These are phyloP conservation scores for Buxus sempervirens DNA, from an alignment of 164 flowering plant genomes.

Conservation along the genomic window DNA sequence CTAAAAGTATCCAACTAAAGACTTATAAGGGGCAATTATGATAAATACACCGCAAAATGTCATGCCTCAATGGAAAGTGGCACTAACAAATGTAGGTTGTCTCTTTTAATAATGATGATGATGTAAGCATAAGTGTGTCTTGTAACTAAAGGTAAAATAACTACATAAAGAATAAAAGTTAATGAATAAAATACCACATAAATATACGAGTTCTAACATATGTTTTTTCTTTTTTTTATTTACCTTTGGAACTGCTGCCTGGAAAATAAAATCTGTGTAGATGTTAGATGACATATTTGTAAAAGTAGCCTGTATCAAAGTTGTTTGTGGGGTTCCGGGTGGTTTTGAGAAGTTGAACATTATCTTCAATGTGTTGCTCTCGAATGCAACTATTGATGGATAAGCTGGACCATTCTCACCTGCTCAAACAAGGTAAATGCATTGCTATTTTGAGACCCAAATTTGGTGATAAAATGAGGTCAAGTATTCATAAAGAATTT, in stretches of 20 bases:
- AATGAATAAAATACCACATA: background rate
- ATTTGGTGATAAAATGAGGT: background rate
- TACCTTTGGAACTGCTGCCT: conserved; percentile 99
- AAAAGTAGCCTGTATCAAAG: conserved; percentile 71
- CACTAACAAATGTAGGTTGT: too few relatives aligned
- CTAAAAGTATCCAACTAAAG: too few relatives aligned
- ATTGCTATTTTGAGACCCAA: background rate
- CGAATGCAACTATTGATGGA: conserved; percentile 72
- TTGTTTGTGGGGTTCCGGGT: conserved; percentile 60
- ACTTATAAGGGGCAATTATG: too few relatives aligned
- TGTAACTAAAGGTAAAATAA: too few relatives aligned
- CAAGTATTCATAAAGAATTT: background rate
- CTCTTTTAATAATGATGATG: too few relatives aligned
- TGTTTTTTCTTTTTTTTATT: background rate
- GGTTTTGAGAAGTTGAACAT: conserved; percentile 76
- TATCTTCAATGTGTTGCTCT: conserved; percentile 73
- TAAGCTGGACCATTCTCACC: conserved; percentile 52
- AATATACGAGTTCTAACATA: background rate
- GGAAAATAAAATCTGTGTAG: conserved; percentile 76
- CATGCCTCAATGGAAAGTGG: too few relatives aligned
- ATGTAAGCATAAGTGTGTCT: too few relatives aligned
- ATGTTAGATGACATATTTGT: conserved; percentile 57
- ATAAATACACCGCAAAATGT: too few relatives aligned
- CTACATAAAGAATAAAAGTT: too few relatives aligned
- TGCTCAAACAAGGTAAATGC: conserved; percentile 23